These are phyloP conservation scores for Cryphonectria radicalis DNA, from an alignment of 2,329 filamentous ascomycete genomes.

Conservation along the genomic window DNA sequence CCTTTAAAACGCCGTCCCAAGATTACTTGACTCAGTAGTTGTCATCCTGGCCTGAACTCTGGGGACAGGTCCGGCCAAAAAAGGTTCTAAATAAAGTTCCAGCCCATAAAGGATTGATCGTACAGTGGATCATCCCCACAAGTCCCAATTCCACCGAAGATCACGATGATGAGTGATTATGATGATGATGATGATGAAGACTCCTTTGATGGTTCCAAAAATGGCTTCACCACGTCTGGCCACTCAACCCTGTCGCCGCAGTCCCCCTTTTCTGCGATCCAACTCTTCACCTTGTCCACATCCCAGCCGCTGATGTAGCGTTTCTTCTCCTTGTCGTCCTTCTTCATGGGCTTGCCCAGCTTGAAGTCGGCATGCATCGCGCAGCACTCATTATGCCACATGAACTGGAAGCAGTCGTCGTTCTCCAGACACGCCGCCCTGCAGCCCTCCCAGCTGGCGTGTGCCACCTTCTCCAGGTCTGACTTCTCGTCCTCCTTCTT, in stretches of 20 bases:
- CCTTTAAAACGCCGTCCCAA: background rate
- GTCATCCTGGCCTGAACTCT: background rate
- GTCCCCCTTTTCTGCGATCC: constrained; percentile 43
- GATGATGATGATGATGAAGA: background rate
- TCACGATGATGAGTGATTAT: background rate
- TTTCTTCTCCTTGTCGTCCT: constrained; percentile 36
- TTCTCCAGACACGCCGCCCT: constrained; percentile 47
- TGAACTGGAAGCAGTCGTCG: constrained; percentile 47
- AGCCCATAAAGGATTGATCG: background rate
- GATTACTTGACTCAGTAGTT: background rate
- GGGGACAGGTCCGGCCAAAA: background rate
- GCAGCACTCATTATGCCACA: constrained; percentile 46
- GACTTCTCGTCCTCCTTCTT: constrained; percentile 41
- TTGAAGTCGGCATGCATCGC: constrained; percentile 41
- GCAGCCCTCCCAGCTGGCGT: constrained; percentile 49
- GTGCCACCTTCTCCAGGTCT: constrained; percentile 46
- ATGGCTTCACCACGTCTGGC: constrained; percentile 32
- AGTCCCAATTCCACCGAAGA: background rate
- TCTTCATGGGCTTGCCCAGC: constrained; percentile 45
- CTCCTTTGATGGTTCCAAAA: background rate
- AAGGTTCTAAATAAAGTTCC: background rate
- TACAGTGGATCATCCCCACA: background rate
- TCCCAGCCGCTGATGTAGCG: constrained; percentile 48
- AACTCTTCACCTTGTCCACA: constrained; percentile 45
- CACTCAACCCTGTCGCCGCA: constrained; percentile 40